Base-by-base conservation (phyloP, 2,329 filamentous ascomycete genomes). In the Colletotrichum musicola region DNA sequence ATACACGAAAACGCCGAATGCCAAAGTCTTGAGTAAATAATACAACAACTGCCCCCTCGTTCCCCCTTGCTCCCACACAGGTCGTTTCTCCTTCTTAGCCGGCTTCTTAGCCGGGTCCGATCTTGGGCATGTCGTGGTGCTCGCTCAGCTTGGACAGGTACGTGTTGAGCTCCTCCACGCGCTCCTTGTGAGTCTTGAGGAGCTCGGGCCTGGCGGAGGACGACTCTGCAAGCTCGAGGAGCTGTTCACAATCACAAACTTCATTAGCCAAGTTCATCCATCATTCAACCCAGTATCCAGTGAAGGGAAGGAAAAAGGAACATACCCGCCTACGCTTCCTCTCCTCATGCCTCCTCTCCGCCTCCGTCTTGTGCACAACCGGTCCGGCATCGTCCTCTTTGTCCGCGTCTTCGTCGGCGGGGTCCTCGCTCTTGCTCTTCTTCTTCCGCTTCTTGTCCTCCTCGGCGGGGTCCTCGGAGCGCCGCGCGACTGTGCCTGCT, bases 151-250 rank as follows among this genome's bases (percentile, higher is more conserved):
- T 92, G 72, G 93, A 96, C 42, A 99, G 83, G 79, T 98, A 98
- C 71, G 93, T 93, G 79, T 99, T 99, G 74, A 98, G 83, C 78
- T 98, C 94, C 79, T 98, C 95, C 50, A 99, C 95, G 12, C 94
- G 90, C 83, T 99, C 93, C 79, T 98, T 98, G 81, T 99, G 96
- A 35, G 95, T 97, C 85, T 98, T 98, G 73, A 95, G 89, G 16
- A 97, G 91, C 78, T 98, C 95, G 14, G 92, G 89, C 55, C 85
- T 80, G 7, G 83, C 78, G 6, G 81, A 81, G 2, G 85, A 84
- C 4, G 83, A 81, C 76, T 92, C 90, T 51, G 97, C 83, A 71
- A 94, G 86, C 75, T 97, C 92, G 74, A 96, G 89, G 75, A 98
- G 84, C 93, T 96, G 73, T 62, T 59, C 46, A 22, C 4, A 25